Percentiles rank a stretch among this genome's conserved stretches.
Evolutionary conservation across 768 basidiomycete species (phyloP).

Genomic region (Lactarius hengduanensis): DNA sequence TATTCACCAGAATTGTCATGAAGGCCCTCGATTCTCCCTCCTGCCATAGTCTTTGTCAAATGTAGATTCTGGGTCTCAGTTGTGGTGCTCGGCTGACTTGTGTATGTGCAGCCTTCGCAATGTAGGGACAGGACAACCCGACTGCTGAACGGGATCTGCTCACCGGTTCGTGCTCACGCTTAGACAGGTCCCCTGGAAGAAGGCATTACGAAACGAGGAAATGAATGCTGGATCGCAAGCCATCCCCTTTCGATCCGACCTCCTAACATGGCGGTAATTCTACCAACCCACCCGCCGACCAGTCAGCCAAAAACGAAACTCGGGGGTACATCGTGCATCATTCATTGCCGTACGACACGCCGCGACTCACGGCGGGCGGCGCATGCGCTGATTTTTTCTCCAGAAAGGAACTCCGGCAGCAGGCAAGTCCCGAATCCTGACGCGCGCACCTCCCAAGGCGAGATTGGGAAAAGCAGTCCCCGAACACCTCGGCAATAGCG

Average conservation of each 20-base stretch:
- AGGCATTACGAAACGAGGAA: not conserved
- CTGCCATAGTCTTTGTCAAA: not conserved
- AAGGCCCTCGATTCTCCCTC: not conserved
- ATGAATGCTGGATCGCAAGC: not conserved
- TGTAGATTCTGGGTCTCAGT: not conserved
- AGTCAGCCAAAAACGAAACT: not conserved
- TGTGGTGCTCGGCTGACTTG: not conserved
- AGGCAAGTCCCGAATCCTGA: not conserved
- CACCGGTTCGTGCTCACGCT: not conserved
- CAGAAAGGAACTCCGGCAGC: not conserved
- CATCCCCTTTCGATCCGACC: not conserved
- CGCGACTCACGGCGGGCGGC: not conserved
- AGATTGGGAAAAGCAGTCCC: not conserved
- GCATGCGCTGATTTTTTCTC: too few relatives aligned
- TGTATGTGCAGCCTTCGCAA: not conserved
- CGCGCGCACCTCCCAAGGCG: not conserved
- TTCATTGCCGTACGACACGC: not conserved
- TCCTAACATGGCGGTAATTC: not conserved
- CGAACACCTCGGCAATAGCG: not conserved
- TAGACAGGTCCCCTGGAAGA: not conserved
- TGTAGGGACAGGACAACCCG: not conserved
- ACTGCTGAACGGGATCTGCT: not conserved
- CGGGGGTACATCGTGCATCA: not conserved
- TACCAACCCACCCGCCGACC: not conserved
- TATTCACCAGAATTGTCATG: not conserved